Conservation (phyloP, 257 asterid genomes). For the Cruciata laevipes region DNA sequence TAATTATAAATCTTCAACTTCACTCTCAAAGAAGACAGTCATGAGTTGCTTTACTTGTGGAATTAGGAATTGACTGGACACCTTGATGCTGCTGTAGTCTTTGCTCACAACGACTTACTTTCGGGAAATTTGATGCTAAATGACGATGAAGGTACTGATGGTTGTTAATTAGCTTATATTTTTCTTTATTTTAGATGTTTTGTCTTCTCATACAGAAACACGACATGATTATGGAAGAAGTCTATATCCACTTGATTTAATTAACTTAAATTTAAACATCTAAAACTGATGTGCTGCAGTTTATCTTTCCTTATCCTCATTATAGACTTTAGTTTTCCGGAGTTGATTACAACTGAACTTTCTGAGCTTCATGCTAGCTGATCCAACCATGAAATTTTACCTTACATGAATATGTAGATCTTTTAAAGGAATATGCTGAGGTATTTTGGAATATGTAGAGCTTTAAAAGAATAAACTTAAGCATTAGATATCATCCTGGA, state of each 20-base stretch:
- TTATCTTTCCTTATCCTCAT: slow-evolving; percentile 3
- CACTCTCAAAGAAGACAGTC: neutral
- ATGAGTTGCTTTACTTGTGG: slow-evolving; percentile 3
- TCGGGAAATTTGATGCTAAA: slow-evolving; percentile 91
- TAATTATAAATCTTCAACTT: neutral
- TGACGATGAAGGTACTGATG: slow-evolving; percentile 68
- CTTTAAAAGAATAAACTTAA: neutral
- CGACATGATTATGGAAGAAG: neutral
- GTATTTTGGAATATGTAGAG: neutral
- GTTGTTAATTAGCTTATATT: slow-evolving; percentile 7
- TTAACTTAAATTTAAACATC: neutral
- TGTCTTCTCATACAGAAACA: neutral
- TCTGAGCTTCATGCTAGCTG: neutral
- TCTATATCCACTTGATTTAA: neutral
- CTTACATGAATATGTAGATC: neutral
- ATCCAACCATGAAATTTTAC: neutral
- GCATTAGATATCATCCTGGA: neutral
- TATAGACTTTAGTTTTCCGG: neutral
- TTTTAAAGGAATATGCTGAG: neutral
- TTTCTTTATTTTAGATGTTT: neutral
- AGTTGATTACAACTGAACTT: neutral
- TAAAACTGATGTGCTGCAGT: neutral
- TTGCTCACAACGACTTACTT: slow-evolving; percentile 79
- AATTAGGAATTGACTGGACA: slow-evolving; percentile 64
- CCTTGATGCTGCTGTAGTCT: slow-evolving; percentile 69